Conservation (phyloP, 805 yeast genomes). For the Candida maesae region DNA sequence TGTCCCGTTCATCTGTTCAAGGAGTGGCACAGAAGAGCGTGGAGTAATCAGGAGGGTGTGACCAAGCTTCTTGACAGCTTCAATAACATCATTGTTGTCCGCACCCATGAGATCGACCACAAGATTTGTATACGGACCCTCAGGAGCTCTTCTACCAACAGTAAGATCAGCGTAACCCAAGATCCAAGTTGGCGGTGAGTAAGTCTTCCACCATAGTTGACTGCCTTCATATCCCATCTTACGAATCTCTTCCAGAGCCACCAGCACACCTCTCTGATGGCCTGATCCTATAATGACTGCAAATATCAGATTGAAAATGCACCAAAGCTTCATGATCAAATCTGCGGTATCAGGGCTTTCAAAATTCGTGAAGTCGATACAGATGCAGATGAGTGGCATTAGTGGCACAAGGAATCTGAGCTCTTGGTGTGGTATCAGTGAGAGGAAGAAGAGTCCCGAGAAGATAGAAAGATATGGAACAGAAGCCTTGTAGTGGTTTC, state of each 20-base stretch:
- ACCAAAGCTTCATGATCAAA: slow-evolving; percentile 42
- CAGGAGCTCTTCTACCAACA: slow-evolving; percentile 9
- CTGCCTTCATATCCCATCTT: slow-evolving; percentile 31
- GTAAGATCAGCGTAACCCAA: slow-evolving; percentile 31
- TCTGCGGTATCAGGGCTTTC: slow-evolving; percentile 17
- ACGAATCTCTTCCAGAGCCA: slow-evolving; percentile 47
- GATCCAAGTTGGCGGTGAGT: slow-evolving; percentile 91
- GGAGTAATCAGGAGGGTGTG: slow-evolving; percentile 20
- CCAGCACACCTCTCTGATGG: slow-evolving; percentile 90
- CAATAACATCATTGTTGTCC: slow-evolving; percentile 27
- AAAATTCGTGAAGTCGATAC: slow-evolving; percentile 43
- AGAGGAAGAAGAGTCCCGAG: slow-evolving; percentile 60
- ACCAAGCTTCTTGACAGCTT: slow-evolving; percentile 20
- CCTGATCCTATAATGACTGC: slow-evolving; percentile 68
- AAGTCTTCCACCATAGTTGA: slow-evolving; percentile 89
- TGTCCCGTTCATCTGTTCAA: slow-evolving; percentile 15
- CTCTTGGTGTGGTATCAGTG: slow-evolving; percentile 89
- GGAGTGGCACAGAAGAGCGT: slow-evolving; percentile 22
- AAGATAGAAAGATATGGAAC: slow-evolving; percentile 56
- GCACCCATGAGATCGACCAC: slow-evolving; percentile 48
- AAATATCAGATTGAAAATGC: slow-evolving; percentile 57
- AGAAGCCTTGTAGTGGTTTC: slow-evolving; percentile 34
- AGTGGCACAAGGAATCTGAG: slow-evolving; percentile 80
- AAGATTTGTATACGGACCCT: slow-evolving; percentile 4
- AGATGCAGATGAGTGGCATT: slow-evolving; percentile 63